Conservation (phyloP, 2,329 filamentous ascomycete genomes). For the Parascedosporium putredinis region DNA sequence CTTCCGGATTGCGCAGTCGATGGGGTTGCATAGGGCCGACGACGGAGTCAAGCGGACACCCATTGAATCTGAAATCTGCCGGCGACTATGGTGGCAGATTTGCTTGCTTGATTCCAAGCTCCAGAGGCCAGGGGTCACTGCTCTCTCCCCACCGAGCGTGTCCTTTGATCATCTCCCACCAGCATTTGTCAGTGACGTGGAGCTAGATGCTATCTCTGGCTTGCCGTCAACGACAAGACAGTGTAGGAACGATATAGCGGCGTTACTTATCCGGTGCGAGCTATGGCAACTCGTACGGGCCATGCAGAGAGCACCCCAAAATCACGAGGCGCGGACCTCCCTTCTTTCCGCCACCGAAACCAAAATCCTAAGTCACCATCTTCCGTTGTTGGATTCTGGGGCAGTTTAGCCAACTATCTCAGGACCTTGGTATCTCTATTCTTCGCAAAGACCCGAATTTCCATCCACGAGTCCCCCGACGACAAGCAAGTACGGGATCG, state of each 20-base stretch:
- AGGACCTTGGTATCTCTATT: background rate
- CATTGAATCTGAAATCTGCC: slow-evolving; percentile 14
- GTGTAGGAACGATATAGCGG: no score
- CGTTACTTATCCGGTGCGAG: background rate
- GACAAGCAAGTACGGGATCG: background rate
- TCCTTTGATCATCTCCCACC: background rate
- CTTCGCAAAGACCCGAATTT: background rate
- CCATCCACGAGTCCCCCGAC: background rate
- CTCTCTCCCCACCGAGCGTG: slow-evolving; percentile 12
- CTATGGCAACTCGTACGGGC: background rate
- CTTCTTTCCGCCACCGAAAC: background rate
- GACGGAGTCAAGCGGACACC: slow-evolving; percentile 2
- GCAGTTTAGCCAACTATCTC: background rate
- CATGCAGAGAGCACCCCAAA: background rate
- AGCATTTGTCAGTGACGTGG: background rate
- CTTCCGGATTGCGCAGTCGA: background rate
- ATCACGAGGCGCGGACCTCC: background rate
- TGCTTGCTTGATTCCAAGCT: slow-evolving; percentile 18
- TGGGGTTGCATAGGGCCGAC: background rate
- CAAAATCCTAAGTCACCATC: no score
- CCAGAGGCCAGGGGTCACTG: slow-evolving; percentile 9
- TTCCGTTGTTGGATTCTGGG: no score
- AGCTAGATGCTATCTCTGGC: background rate
- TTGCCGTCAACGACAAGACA: background rate
- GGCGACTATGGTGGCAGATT: slow-evolving; percentile 20